Base-by-base conservation (phyloP, 2,329 filamentous ascomycete species). In the Botrytis tulipae region DNA sequence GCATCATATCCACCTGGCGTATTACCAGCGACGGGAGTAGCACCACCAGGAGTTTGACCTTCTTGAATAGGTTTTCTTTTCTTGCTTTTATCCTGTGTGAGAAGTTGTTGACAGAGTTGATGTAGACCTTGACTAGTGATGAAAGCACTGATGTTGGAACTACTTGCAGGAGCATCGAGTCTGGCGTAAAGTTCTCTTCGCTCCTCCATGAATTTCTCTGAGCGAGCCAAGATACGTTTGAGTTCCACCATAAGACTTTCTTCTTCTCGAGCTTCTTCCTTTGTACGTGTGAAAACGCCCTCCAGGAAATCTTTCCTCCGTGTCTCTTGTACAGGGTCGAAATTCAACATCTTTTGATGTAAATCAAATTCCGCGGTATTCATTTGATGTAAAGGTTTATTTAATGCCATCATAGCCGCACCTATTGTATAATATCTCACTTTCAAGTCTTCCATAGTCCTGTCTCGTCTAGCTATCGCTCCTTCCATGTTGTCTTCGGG, bases 201-300 rank as follows among this genome's bases (percentile, higher is more conserved):
- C 81, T 98, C 94, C 77, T 93, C 91, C 80, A 97, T 93, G 80
- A 98, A 92, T 73, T 90, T 91, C 77, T 96, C 93, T 76, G 95
- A 93, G 74, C 94, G 91, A 76, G 93, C 91, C 79, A 97, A 89
- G 77, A 99, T 98, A 74, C 96, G 92, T 80, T 97, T 94, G 72
- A 99, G 89, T 81, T 99, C 96, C 74, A 95, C 88, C 29, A 99
- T 87, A 4, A 99, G 85, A 48, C 93, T 92, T 78, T 97, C 93
- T 83, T 99, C 96, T 82, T 99, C 96, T 75, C 93, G 91, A 40
- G 95, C 93, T 83, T 99, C 95, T 76, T 97, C 94, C 76, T 91
- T 91, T 14, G 91, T 92, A 59, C 96, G 89, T 66, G 91, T 89
- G 76, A 98, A 87, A 65, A 95, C 89, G 68, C 92, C 90, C 76